Percentiles rank a stretch among this genome's conserved stretches.
phyloP scores from a whole-genome alignment of 345 rosid species.

The Cardamine occulta region DNA sequence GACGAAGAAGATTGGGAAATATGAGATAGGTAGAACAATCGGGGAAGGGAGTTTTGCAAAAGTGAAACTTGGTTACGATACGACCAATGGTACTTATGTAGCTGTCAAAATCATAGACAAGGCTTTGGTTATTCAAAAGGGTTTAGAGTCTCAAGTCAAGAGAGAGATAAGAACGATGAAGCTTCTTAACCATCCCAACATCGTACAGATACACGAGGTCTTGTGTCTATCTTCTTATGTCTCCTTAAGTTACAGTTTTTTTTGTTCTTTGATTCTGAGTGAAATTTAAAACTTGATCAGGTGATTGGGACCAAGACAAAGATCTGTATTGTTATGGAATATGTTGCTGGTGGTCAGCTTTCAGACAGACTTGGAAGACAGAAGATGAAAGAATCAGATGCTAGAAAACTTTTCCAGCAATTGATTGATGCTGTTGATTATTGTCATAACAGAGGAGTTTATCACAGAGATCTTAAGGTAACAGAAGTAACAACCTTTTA shows the following conservation, averaged over 20 bases:
- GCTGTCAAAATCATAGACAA: conserved; percentile 89
- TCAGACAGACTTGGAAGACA: conserved; percentile 79
- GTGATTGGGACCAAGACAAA: conserved; percentile 87
- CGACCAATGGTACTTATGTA: conserved; percentile 55
- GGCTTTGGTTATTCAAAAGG: conserved; percentile 63
- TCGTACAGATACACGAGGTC: conserved; percentile 84
- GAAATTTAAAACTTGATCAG: conserved; percentile 42
- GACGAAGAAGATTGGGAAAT: conserved; percentile 69
- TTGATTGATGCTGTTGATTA: conserved; percentile 83
- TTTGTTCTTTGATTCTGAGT: conserved; percentile 25
- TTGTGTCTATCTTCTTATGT: not conserved
- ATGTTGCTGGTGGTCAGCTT: conserved; percentile 79
- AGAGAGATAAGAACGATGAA: conserved; percentile 91
- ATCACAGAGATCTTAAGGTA: conserved; percentile 92
- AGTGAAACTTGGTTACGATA: conserved; percentile 82
- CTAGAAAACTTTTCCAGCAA: conserved; percentile 82
- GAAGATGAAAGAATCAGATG: conserved; percentile 68
- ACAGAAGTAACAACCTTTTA: not conserved
- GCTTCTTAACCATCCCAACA: conserved; percentile 81
- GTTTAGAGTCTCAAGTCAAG: conserved; percentile 79
- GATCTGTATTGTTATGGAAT: conserved; percentile 89
- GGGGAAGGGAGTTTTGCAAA: conserved; percentile 93
- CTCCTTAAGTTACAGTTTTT: not conserved
- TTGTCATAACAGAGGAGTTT: conserved; percentile 86
- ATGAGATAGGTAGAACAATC: conserved; percentile 64